phyloP scores from a whole-genome alignment of 2,329 filamentous ascomycete species.

The Hymenoscyphus infarciens region DNA sequence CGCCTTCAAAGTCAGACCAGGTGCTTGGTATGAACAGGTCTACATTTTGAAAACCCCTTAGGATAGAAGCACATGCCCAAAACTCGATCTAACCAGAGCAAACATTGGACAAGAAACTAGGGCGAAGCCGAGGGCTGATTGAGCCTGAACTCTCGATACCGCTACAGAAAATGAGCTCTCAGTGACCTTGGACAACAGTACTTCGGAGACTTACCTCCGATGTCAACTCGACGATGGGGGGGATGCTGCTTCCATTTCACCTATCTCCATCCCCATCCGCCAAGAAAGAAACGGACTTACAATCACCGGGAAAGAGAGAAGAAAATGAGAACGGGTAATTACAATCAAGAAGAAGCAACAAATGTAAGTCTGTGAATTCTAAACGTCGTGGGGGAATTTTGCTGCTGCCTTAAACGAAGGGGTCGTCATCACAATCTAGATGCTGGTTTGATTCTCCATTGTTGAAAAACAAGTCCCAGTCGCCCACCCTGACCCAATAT shows the following conservation, averaged over 20 bases:
- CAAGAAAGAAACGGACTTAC: not conserved
- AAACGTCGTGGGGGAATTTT: not conserved
- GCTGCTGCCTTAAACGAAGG: not conserved
- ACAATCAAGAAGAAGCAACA: not conserved
- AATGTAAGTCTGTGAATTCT: not conserved
- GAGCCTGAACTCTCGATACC: not conserved
- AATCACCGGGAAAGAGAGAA: not conserved
- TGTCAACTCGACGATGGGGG: not conserved
- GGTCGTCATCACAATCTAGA: slow-evolving; percentile 17
- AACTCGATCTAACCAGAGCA: not conserved
- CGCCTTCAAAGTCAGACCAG: not conserved
- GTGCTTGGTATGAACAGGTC: not conserved
- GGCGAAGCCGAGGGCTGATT: not conserved
- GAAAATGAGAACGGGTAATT: not conserved
- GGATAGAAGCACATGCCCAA: not conserved
- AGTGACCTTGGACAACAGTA: not conserved
- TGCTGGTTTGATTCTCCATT: slow-evolving; percentile 8
- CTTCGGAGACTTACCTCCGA: not conserved
- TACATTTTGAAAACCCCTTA: no score
- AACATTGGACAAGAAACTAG: not conserved
- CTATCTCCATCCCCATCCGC: not conserved
- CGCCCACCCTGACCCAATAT: slow-evolving; percentile 8
- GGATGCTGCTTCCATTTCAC: not conserved
- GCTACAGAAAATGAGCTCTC: not conserved
- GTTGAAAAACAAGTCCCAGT: slow-evolving; percentile 5